Base-by-base conservation (phyloP, 2,329 filamentous ascomycete genomes). In the Fusarium domesticum region DNA sequence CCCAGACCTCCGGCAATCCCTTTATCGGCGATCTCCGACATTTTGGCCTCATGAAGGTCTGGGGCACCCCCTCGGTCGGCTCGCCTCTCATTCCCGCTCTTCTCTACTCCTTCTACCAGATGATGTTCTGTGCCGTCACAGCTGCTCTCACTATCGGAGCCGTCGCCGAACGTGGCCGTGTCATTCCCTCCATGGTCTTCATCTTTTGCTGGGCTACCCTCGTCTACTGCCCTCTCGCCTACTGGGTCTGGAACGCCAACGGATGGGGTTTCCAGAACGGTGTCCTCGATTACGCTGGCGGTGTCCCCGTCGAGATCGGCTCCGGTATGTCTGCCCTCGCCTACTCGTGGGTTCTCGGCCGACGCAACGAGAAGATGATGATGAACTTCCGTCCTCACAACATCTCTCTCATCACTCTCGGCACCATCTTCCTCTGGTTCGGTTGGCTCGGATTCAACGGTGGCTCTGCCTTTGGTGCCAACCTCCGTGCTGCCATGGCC, bases 381-480 rank as follows among this genome's bases (percentile, higher is more conserved):
- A 82, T 96, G 71, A 97, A 97, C 80, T 97, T 97, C 81, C 89
- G 93, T 57, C 93, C 93, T 15, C 93, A 98, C 78, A 98, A 98
- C 75, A 93, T 97, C 56, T 96, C 91, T 6, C 81, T 97, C 63
- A 96, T 98, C 71, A 91, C 93, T 1, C 85, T 97, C 59, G 93
- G 93, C 52, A 97, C 93, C 4, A 81, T 96, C 54, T 81, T 98
- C 60, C 89, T 98, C 44, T 97, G 91, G 91, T 97, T 97, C 63
- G 93, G 93, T 63, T 98, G 93, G 93, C 78, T 98, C 54, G 93
- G 91, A 43, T 98, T 98, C 82, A 98, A 98, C 77, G 93, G 92
- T 60, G 93, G 93, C 53, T 96, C 91, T 18, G 76, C 92, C 31
- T 96, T 96, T 58, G 91, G 92, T 58, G 89, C 91, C 56, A 96